Evolutionary conservation across 106 monocot species (phyloP).

Genomic region (Dendrobium catenatum): DNA sequence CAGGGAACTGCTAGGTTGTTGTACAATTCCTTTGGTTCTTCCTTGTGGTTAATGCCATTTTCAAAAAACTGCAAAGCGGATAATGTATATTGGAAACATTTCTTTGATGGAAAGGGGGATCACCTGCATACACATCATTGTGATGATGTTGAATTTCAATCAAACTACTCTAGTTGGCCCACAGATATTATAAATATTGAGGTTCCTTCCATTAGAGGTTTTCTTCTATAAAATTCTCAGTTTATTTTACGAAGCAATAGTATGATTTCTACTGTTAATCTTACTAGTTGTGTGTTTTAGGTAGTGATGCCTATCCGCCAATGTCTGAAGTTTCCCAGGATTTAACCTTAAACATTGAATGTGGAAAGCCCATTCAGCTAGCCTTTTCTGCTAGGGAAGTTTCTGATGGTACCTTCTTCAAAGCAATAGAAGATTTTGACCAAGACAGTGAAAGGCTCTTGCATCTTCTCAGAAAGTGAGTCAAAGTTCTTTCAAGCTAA

Average conservation of each 20-base stretch:
- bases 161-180: conserved; percentile 89
- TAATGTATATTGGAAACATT: conserved; percentile 79
- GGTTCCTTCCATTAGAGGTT: conserved; percentile 77
- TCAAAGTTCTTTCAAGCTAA: neutral
- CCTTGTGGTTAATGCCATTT: conserved; percentile 85
- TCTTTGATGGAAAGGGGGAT: conserved; percentile 59
- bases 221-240: conserved; percentile 8
- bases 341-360: conserved; percentile 47
- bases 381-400: conserved; percentile 86
- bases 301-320: conserved; percentile 65
- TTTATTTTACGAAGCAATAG: neutral
- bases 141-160: conserved; percentile 58
- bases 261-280: neutral
- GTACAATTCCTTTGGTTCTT: conserved; percentile 89
- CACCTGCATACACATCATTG: conserved; percentile 36
- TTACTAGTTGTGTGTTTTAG: conserved; percentile 25
- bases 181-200: conserved; percentile 83
- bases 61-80: conserved; percentile 84
- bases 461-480: conserved; percentile 80
- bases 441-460: conserved; percentile 63
- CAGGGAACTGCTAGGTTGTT: conserved; percentile 92
- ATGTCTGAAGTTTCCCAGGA: conserved; percentile 42
- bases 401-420: conserved; percentile 92
- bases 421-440: conserved; percentile 90
- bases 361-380: conserved; percentile 61